phyloP scores from a whole-genome alignment of 768 basidiomycete species.

The Tulasnella sp. region DNA sequence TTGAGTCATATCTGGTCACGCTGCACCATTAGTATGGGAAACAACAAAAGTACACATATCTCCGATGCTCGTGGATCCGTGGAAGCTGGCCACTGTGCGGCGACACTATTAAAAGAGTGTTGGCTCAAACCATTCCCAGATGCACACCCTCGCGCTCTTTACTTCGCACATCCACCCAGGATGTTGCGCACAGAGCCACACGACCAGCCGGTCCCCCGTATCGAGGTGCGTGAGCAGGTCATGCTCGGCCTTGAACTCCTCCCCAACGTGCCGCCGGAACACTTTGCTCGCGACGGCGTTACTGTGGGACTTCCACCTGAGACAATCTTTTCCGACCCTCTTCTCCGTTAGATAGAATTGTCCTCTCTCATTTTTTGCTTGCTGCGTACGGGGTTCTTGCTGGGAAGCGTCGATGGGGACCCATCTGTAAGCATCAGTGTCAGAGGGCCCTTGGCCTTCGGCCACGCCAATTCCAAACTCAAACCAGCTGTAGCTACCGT shows the following conservation, averaged over 20 bases:
- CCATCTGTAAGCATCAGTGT: background rate
- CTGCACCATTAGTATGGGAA: background rate
- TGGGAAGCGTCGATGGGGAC: background rate
- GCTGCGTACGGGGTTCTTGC: background rate
- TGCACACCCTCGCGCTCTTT: conserved; percentile 12
- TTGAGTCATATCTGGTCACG: too few species aligned
- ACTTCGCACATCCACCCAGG: conserved; percentile 33
- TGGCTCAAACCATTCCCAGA: conserved; percentile 36
- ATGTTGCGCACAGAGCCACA: conserved; percentile 35
- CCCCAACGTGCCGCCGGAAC: conserved; percentile 6
- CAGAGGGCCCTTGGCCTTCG: background rate
- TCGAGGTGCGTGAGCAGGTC: conserved; percentile 35
- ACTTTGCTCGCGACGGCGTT: conserved; percentile 23
- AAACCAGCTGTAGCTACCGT: conserved; percentile 38
- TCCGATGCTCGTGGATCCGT: background rate
- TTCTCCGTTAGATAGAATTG: background rate
- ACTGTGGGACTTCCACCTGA: conserved; percentile 35
- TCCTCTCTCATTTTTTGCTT: background rate
- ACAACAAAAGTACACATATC: background rate
- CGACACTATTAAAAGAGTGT: background rate
- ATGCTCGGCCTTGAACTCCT: conserved; percentile 32
- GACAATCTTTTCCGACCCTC: conserved; percentile 8
- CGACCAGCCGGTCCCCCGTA: conserved; percentile 33
- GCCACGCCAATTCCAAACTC: conserved; percentile 31
- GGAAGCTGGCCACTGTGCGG: background rate